Conservation (phyloP, 2,329 filamentous ascomycete species). For the Ceratocystis harringtonii region DNA sequence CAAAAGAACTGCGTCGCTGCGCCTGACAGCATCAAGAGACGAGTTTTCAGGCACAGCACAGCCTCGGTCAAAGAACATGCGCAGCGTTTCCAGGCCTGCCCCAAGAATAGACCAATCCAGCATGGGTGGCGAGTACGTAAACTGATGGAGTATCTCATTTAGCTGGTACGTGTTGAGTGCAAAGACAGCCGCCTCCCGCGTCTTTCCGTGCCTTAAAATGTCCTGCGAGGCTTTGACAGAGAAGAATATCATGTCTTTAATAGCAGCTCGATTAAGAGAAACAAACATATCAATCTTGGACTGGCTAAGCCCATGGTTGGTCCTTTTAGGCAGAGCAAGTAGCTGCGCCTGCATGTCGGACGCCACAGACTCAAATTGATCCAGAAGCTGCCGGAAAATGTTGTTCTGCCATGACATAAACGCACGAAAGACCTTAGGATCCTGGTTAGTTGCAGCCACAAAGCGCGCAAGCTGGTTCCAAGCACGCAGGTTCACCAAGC, state of each 20-base stretch:
- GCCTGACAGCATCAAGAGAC: background rate
- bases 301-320: conserved; percentile 29
- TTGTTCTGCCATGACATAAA: conserved; percentile 37
- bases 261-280: conserved; percentile 36
- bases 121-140: conserved; percentile 29
- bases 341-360: conserved; percentile 43
- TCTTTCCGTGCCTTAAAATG: conserved; percentile 33
- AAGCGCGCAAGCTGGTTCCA: conserved; percentile 50
- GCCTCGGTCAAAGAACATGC: conserved; percentile 30
- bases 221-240: conserved; percentile 36
- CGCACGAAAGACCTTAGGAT: conserved; percentile 33
- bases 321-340: conserved; percentile 30
- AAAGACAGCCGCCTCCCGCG: conserved; percentile 34
- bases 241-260: conserved; percentile 37
- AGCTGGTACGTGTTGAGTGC: conserved; percentile 37
- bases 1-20: conserved; percentile 24
- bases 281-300: conserved; percentile 36
- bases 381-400: conserved; percentile 41
- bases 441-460: conserved; percentile 33
- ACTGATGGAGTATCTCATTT: conserved; percentile 36
- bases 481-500: conserved; percentile 45
- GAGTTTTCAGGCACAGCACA: conserved; percentile 21
- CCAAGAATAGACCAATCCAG: conserved; percentile 34
- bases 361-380: conserved; percentile 42
- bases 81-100: conserved; percentile 32